Percentiles rank a stretch among this genome's conserved stretches.
phyloP scores from a whole-genome alignment of 1,284 basidiomycete genomes.

The Cryptococcus sp. region DNA sequence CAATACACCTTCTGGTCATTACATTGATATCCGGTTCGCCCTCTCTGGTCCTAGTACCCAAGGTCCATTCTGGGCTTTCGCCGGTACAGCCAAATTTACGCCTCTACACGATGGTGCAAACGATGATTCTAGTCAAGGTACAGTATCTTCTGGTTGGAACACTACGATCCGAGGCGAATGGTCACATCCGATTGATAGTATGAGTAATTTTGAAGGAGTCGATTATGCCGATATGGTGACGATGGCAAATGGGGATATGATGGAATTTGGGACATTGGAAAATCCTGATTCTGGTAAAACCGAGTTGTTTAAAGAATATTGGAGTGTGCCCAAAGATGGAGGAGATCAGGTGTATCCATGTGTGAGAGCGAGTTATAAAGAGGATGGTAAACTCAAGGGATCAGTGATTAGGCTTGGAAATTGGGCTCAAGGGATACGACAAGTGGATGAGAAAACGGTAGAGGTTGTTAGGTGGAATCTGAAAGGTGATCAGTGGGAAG shows the following conservation, averaged over 20 bases:
- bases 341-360: background rate
- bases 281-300: constrained; percentile 8
- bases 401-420: constrained; percentile 6
- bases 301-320: constrained; percentile 11
- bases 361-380: constrained; percentile 1
- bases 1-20: constrained; percentile 2
- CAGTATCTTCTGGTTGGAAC: background rate
- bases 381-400: background rate
- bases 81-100: constrained; percentile 2
- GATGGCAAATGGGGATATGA: constrained; percentile 8
- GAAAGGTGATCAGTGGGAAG: background rate
- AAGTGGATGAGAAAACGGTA: background rate
- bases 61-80: constrained; percentile 12
- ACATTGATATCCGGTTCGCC: constrained; percentile 12
- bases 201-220: constrained; percentile 6
- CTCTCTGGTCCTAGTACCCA: constrained; percentile 2
- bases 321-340: constrained; percentile 3
- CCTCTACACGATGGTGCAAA: background rate
- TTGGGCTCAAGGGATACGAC: constrained; percentile 6
- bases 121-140: background rate
- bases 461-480: background rate
- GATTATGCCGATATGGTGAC: constrained; percentile 8
- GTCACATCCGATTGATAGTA: constrained; percentile 10
- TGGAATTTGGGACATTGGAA: constrained; percentile 10
- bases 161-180: constrained; percentile 7